These are phyloP conservation scores for Alternaria burnsii DNA, from an alignment of 2,329 filamentous ascomycete genomes.

Conservation along the genomic window DNA sequence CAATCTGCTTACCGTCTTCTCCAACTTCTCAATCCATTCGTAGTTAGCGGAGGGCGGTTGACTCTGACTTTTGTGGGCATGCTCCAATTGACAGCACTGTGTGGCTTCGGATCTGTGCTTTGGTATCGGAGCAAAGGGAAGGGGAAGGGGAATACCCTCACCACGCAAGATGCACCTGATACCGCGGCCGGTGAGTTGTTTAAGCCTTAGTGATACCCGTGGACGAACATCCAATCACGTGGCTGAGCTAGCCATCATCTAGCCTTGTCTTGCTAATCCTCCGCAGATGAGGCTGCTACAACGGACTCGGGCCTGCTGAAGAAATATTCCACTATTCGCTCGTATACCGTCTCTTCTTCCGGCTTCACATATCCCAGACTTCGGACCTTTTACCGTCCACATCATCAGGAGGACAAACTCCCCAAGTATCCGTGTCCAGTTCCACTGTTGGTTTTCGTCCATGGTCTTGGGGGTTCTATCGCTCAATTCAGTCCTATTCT, in stretches of 20 bases:
- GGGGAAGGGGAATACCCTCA: slow-evolving; percentile 26
- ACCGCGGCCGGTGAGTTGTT: slow-evolving; percentile 36
- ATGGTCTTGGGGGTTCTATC: slow-evolving; percentile 90
- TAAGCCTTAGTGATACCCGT: slow-evolving; percentile 16
- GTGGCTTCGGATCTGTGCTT: slow-evolving; percentile 48
- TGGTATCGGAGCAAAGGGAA: slow-evolving; percentile 42
- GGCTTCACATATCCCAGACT: slow-evolving; percentile 75
- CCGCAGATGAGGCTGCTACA: slow-evolving; percentile 54
- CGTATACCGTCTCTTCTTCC: slow-evolving; percentile 73
- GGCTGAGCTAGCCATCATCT: not conserved
- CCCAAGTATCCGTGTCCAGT: slow-evolving; percentile 76
- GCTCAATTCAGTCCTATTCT: slow-evolving; percentile 87
- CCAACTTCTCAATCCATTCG: slow-evolving; percentile 35
- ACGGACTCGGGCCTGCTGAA: slow-evolving; percentile 83
- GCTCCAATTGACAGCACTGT: slow-evolving; percentile 49
- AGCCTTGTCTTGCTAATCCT: slow-evolving; percentile 17
- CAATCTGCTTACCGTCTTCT: slow-evolving; percentile 30
- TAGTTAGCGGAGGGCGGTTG: slow-evolving; percentile 24
- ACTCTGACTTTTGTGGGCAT: slow-evolving; percentile 47
- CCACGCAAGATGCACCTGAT: slow-evolving; percentile 32
- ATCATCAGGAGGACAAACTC: slow-evolving; percentile 83
- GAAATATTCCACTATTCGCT: slow-evolving; percentile 74
- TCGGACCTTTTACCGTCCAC: slow-evolving; percentile 83
- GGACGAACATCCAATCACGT: slow-evolving; percentile 17
- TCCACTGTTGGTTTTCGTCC: slow-evolving; percentile 88